Evolutionary conservation across 768 basidiomycete genomes (phyloP).

Genomic region (Psilocybe tampanensis): DNA sequence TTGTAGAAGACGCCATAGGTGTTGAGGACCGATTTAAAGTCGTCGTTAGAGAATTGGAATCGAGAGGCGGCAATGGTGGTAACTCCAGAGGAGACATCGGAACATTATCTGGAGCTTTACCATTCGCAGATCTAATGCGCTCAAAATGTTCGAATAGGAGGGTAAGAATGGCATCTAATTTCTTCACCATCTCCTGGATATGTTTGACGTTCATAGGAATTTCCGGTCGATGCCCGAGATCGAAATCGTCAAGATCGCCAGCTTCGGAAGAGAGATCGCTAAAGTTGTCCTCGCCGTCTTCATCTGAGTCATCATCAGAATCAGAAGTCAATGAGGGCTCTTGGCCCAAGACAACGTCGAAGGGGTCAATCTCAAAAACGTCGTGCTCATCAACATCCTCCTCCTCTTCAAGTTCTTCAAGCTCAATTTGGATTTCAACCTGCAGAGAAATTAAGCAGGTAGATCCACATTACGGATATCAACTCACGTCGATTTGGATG

Average conservation of each 20-base stretch:
- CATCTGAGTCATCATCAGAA: conserved; percentile 45
- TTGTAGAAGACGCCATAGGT: conserved; percentile 1
- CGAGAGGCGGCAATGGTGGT: conserved; percentile 34
- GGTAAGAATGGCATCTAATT: conserved; percentile 86
- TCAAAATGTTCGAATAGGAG: conserved; percentile 88
- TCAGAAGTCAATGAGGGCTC: conserved; percentile 47
- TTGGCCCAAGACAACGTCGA: conserved; percentile 82
- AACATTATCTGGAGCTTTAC: conserved; percentile 18
- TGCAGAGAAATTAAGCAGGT: conserved; percentile 26
- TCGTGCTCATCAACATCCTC: conserved; percentile 56
- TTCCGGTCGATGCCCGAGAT: conserved; percentile 33
- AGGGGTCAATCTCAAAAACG: conserved; percentile 80
- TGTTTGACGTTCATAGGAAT: conserved; percentile 62
- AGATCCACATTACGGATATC: neutral
- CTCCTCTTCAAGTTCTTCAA: conserved; percentile 86
- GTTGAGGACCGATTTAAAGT: neutral
- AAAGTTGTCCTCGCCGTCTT: conserved; percentile 55
- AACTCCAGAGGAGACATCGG: conserved; percentile 35
- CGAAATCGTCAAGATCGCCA: conserved; percentile 45
- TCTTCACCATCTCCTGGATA: conserved; percentile 86
- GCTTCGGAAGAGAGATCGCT: conserved; percentile 81
- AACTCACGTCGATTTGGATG: conserved; percentile 90
- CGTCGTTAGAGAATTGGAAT: conserved; percentile 10
- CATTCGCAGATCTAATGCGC: conserved; percentile 34
- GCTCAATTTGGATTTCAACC: conserved; percentile 97